Evolutionary conservation across 371 early-diverging fungal species (phyloP).

Genomic region (Phascolomyces articulosus): DNA sequence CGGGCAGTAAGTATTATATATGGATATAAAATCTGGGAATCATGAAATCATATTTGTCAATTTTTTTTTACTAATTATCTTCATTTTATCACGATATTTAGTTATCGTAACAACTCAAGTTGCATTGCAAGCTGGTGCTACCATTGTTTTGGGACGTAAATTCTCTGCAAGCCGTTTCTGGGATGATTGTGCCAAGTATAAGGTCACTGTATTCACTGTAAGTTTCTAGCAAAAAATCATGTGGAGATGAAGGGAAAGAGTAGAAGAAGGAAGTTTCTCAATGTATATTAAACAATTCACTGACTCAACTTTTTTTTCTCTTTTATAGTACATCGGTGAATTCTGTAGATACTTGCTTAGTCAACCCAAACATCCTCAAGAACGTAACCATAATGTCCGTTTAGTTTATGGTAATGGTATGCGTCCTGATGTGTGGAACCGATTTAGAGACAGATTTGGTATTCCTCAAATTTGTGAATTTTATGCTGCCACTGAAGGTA

Average conservation of each 20-base stretch:
- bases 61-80: too few relatives aligned
- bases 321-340: slow-evolving; percentile 66
- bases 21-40: too few relatives aligned
- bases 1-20: slow-evolving; percentile 36
- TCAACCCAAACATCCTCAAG: slow-evolving; percentile 49
- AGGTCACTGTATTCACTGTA: slow-evolving; percentile 44
- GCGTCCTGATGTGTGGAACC: slow-evolving; percentile 70
- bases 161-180: slow-evolving; percentile 55
- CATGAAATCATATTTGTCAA: neutral
- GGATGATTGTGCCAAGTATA: slow-evolving; percentile 48
- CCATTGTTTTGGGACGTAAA: slow-evolving; percentile 48
- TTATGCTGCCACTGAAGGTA: slow-evolving; percentile 53
- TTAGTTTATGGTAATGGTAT: slow-evolving; percentile 75
- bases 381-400: slow-evolving; percentile 51
- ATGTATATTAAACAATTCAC: too few relatives aligned
- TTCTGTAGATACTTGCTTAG: slow-evolving; percentile 68
- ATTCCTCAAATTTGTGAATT: slow-evolving; percentile 58
- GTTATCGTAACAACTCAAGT: slow-evolving; percentile 41
- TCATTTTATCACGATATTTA: neutral
- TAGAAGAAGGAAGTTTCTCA: too few relatives aligned
- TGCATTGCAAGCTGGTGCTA: slow-evolving; percentile 32
- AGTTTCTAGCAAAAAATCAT: neutral
- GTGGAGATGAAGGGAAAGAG: too few relatives aligned
- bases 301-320: too few relatives aligned
- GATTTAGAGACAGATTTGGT: slow-evolving; percentile 55